Conservation (phyloP, 805 yeast species). For the Pichia cephalocereana region DNA sequence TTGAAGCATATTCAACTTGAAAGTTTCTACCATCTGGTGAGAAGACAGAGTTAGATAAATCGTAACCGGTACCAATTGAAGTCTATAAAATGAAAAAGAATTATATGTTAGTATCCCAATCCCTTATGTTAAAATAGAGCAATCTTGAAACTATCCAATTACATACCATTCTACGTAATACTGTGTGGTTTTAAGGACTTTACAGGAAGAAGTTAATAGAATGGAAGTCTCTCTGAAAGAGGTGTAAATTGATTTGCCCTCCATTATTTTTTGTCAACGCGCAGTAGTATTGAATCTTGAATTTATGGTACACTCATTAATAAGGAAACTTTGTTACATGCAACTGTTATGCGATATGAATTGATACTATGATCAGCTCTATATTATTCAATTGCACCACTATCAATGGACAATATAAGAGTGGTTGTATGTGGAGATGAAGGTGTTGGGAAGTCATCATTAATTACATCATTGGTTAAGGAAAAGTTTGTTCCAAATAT, state of each 20-base stretch:
- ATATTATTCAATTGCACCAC: background rate
- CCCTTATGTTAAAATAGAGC: background rate
- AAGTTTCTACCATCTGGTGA: constrained; percentile 90
- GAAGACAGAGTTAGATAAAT: constrained; percentile 92
- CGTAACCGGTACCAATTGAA: constrained; percentile 98
- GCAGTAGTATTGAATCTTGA: no score
- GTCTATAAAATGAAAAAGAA: constrained; percentile 29
- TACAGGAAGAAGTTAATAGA: no score
- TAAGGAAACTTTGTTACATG: no score
- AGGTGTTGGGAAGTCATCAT: constrained; percentile 75
- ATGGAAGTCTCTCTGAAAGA: no score
- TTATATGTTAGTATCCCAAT: background rate
- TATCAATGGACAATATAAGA: constrained; percentile 43
- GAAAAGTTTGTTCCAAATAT: constrained; percentile 71
- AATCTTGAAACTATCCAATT: background rate
- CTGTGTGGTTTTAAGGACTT: no score
- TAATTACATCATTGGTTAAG: constrained; percentile 73
- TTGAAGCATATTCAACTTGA: constrained; percentile 96
- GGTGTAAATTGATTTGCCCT: no score
- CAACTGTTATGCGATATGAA: no score
- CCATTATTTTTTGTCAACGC: no score
- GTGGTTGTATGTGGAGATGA: constrained; percentile 94
- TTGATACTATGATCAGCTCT: background rate
- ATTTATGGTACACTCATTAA: no score
- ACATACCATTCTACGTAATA: background rate